Conservation (phyloP, 768 basidiomycete genomes). For the Steccherinum ochraceum region DNA sequence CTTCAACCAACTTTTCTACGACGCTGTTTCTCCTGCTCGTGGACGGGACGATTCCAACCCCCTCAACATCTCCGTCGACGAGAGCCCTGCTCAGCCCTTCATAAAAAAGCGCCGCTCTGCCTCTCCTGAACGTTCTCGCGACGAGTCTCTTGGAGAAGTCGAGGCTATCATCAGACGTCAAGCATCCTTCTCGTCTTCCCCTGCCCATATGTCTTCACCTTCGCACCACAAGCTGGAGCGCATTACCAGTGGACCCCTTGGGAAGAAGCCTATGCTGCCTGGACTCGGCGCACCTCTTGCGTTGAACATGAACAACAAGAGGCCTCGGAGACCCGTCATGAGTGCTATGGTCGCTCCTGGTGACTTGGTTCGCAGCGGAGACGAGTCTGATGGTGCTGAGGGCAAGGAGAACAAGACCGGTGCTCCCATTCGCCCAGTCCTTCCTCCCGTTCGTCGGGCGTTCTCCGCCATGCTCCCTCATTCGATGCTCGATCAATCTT, state of each 20-base stretch:
- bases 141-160: slow-evolving; percentile 13
- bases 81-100: slow-evolving; percentile 3
- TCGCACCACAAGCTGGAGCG: slow-evolving; percentile 43
- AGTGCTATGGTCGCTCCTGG: slow-evolving; percentile 55
- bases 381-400: slow-evolving; percentile 20
- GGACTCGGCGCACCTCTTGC: slow-evolving; percentile 49
- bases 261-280: slow-evolving; percentile 41
- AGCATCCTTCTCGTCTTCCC: slow-evolving; percentile 36
- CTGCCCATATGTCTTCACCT: slow-evolving; percentile 42
- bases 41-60: slow-evolving; percentile 14
- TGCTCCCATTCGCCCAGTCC: slow-evolving; percentile 13
- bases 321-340: slow-evolving; percentile 58
- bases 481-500: slow-evolving; percentile 30
- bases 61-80: slow-evolving; percentile 18
- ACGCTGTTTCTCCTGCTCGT: slow-evolving; percentile 36
- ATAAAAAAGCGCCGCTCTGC: slow-evolving; percentile 20
- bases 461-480: slow-evolving; percentile 67
- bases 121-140: slow-evolving; percentile 16
- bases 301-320: slow-evolving; percentile 42
- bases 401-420: slow-evolving; percentile 10
- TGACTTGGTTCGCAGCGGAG: slow-evolving; percentile 18
- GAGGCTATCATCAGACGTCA: slow-evolving; percentile 5
- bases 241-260: slow-evolving; percentile 28
- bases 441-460: slow-evolving; percentile 58
- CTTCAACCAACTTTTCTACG: slow-evolving; percentile 60